Percentiles rank a stretch among this genome's conserved stretches.
These are phyloP conservation scores for Citrus unshiu DNA, from an alignment of 345 rosid genomes.

Conservation along the genomic window DNA sequence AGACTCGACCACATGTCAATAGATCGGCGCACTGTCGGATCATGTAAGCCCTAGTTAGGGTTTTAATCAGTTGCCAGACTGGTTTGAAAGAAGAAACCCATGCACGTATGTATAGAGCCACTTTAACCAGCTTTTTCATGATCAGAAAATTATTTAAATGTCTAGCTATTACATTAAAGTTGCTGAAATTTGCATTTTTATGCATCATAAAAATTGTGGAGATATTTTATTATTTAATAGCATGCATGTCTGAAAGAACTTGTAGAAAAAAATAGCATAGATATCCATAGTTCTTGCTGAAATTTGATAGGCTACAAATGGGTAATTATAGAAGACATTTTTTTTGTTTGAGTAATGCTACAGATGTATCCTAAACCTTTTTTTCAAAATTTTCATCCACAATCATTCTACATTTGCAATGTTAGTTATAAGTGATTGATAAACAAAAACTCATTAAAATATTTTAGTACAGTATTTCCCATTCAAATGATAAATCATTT, in stretches of 20 bases:
- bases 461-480: no score
- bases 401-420: no score
- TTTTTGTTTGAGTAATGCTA: background rate
- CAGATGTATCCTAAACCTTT: no score
- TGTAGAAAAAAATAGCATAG: background rate
- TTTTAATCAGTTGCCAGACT: constrained; percentile 10
- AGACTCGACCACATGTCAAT: constrained; percentile 24
- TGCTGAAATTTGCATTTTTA: background rate
- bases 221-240: background rate
- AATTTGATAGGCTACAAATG: background rate
- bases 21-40: constrained; percentile 18
- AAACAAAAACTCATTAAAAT: no score
- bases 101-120: background rate
- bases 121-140: background rate
- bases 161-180: background rate
- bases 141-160: background rate
- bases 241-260: background rate
- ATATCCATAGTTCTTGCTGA: background rate
- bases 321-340: background rate
- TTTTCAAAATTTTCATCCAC: no score
- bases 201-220: background rate
- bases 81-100: background rate
- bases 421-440: no score
- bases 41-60: constrained; percentile 5
- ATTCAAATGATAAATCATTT: no score